These are phyloP conservation scores for Globisporangium yorkense DNA, from an alignment of 352 stramenopile species.

Conservation along the genomic window DNA sequence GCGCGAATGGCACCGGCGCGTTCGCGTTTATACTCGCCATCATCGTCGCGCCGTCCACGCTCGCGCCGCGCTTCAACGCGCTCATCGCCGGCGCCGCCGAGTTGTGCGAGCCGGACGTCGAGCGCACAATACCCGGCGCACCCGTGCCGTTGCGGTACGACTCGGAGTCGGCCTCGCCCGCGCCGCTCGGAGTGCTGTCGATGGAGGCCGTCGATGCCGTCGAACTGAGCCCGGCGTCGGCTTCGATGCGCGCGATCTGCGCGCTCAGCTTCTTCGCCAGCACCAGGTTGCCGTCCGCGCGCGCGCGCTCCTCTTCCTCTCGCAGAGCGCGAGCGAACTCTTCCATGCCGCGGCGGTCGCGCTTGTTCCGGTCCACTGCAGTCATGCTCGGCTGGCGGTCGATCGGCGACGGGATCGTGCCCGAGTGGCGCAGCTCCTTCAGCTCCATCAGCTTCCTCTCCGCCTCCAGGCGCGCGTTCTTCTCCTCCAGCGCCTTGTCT, in stretches of 20 bases:
- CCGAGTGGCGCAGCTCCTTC: slow-evolving; percentile 62
- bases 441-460: slow-evolving; percentile 81
- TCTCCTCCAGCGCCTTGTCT: slow-evolving; percentile 62
- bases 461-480: slow-evolving; percentile 68
- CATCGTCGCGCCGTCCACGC: slow-evolving; percentile 17
- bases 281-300: slow-evolving; percentile 64
- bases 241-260: slow-evolving; percentile 68
- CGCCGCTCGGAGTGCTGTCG: slow-evolving; percentile 24
- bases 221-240: slow-evolving; percentile 26
- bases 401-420: slow-evolving; percentile 41
- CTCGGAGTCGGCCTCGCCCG: slow-evolving; percentile 14
- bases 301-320: slow-evolving; percentile 76
- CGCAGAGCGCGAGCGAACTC: slow-evolving; percentile 72
- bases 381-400: slow-evolving; percentile 53
- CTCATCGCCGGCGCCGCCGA: slow-evolving; percentile 9
- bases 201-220: slow-evolving; percentile 24
- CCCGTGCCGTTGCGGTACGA: slow-evolving; percentile 27
- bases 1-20: slow-evolving; percentile 15
- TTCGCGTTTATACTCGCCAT: slow-evolving; percentile 12
- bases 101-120: slow-evolving; percentile 4
- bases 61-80: slow-evolving; percentile 33
- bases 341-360: slow-evolving; percentile 69
- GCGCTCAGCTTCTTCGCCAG: slow-evolving; percentile 77
- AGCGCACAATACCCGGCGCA: slow-evolving; percentile 12
- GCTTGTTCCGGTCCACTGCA: slow-evolving; percentile 50